A percentile compares a stretch with the other conserved stretches of the same genome.
phyloP scores from a whole-genome alignment of 768 basidiomycete species.

The Suillus spraguei region DNA sequence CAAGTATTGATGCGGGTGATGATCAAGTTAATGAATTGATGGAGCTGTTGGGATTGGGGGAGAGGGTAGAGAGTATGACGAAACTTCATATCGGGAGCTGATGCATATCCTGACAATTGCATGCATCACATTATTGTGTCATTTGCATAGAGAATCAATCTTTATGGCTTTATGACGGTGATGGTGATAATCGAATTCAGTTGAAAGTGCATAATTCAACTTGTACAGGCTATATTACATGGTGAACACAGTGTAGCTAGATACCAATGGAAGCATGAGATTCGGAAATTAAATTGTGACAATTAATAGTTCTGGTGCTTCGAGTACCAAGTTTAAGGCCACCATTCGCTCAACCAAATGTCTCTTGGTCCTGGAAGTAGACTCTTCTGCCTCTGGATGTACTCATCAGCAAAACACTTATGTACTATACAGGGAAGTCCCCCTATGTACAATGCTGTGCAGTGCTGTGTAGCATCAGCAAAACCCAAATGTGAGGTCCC shows the following conservation, averaged over 20 bases:
- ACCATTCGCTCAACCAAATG: constrained; percentile 16
- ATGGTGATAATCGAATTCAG: background rate
- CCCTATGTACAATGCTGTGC: too few relatives aligned
- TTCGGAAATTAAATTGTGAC: constrained; percentile 24
- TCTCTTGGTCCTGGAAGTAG: constrained; percentile 16
- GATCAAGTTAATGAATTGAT: background rate
- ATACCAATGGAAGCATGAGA: constrained; percentile 28
- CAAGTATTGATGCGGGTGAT: background rate
- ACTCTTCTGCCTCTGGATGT: constrained; percentile 16
- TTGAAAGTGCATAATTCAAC: background rate
- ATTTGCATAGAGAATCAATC: background rate
- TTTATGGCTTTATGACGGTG: background rate
- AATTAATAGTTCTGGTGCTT: background rate
- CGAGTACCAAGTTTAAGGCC: constrained; percentile 4
- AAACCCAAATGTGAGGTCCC: too few relatives aligned
- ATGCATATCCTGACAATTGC: background rate
- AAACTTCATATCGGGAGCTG: background rate
- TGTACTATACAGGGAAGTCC: too few relatives aligned
- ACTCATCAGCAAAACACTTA: too few relatives aligned
- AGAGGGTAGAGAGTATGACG: background rate
- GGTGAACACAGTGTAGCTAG: constrained; percentile 16
- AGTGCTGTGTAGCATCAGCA: too few relatives aligned
- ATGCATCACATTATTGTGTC: background rate
- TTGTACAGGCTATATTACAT: background rate
- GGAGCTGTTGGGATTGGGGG: background rate